Evolutionary conservation across 116 monocot genomes (phyloP).

Genomic region (Zostera marina): DNA sequence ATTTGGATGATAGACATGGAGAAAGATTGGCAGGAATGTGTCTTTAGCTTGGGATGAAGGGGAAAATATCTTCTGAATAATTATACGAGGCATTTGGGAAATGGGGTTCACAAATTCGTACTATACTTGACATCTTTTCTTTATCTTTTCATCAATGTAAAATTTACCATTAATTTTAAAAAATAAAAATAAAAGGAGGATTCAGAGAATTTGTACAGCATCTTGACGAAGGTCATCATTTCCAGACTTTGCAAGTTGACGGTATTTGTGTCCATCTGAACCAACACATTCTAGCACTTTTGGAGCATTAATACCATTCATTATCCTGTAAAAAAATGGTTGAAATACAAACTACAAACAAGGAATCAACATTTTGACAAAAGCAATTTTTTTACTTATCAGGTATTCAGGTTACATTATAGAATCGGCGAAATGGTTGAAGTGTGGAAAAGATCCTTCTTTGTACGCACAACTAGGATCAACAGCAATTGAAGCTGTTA

Average conservation of each 20-base stretch:
- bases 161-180: too few species aligned
- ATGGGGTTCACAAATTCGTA: too few species aligned
- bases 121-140: too few species aligned
- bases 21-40: too few species aligned
- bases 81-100: too few species aligned
- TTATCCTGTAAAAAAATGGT: constrained; percentile 55
- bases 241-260: constrained; percentile 97
- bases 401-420: constrained; percentile 28
- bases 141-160: too few species aligned
- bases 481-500: constrained; percentile 74
- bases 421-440: constrained; percentile 62
- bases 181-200: too few species aligned
- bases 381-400: background rate
- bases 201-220: constrained; percentile 38
- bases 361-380: background rate
- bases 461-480: constrained; percentile 67
- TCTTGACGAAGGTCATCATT: constrained; percentile 97
- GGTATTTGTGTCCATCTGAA: constrained; percentile 89
- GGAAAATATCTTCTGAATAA: too few species aligned
- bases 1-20: too few species aligned
- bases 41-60: too few species aligned
- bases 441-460: constrained; percentile 89
- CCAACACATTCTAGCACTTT: constrained; percentile 85
- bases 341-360: background rate
- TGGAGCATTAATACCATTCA: constrained; percentile 97